Base-by-base conservation (phyloP, 1,284 basidiomycete genomes). In the Ganoderma meredithae region DNA sequence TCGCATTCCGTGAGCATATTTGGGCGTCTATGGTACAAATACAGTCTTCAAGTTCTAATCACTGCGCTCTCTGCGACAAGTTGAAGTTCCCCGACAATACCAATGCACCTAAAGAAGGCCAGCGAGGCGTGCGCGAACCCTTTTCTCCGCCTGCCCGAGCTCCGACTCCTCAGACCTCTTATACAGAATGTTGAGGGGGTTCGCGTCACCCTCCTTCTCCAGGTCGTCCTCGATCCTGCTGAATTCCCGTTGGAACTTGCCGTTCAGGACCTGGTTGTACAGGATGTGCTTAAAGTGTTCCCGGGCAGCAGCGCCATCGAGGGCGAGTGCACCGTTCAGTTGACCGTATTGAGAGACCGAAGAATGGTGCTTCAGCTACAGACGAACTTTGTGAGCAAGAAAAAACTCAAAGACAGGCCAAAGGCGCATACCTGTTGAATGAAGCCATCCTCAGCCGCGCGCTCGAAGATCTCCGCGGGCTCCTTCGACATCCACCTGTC, bases 401-500 rank as follows among this genome's bases (percentile, higher is more conserved):
- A 17, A 59, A 8, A 7, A 4, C 8, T 36, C 1, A 27, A 43
- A 44, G 60, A 25, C 12, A 25, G 44, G n/a, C 19, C 15, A 15
- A 25, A 60, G n/a, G 1, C 6, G 64, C 71, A 41, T 64, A 83
- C 87, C 79, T 89, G 88, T 31, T 76, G 77, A 64, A 90, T 85
- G 76, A 90, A 89, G 19, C 89, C 89, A 55, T 90, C 88, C 69
- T 90, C 88, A 1, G 88, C 88, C 9, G 89, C 88, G 36, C 87
- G 81, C 76, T 90, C 88, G 75, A 90, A 90, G 58, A 90, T 89
- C 71, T 90, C 89, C n/a, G 89, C 88, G 2, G 89, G 88, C 73
- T 90, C 88, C 73, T 89, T 90, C 39, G 89, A 90, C 88, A 90
- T 90, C 88, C 88, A 89, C 87, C 88, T 90, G 64, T 41, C 22